phyloP scores from a whole-genome alignment of 148 eudicot genomes.

The Heliosperma pusillum region DNA sequence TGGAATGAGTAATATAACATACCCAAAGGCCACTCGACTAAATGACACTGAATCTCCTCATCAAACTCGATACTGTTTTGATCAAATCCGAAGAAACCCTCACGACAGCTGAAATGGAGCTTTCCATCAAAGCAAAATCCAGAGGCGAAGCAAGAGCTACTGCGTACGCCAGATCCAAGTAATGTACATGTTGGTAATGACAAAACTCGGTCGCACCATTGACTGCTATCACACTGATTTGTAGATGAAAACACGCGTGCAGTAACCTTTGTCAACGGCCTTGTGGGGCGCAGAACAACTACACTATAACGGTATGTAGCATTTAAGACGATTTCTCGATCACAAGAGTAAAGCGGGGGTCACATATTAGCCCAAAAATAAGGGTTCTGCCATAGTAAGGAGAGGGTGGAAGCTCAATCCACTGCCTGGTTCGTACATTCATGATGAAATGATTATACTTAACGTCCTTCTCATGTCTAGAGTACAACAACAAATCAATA shows the following conservation, averaged over 20 bases:
- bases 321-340: background rate
- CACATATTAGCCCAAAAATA: background rate
- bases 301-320: background rate
- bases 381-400: background rate
- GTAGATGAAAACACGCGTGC: background rate
- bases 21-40: background rate
- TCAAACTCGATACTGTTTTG: background rate
- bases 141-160: background rate
- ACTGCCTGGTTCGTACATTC: background rate
- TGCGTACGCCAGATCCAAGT: background rate
- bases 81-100: background rate
- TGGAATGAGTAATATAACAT: background rate
- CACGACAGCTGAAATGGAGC: background rate
- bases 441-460: background rate
- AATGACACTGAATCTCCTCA: background rate
- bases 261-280: background rate
- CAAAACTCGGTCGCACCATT: constrained; percentile 3
- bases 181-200: background rate
- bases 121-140: constrained; percentile 1
- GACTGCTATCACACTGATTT: background rate
- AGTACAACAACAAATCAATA: background rate
- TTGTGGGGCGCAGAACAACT: background rate
- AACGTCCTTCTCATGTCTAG: background rate
- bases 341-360: background rate
- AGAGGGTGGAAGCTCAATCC: background rate